Percentiles rank a stretch among this genome's conserved stretches.
These are phyloP conservation scores for Sarocladiaceae sp. DNA, from an alignment of 2,329 filamentous ascomycete genomes.

Conservation along the genomic window DNA sequence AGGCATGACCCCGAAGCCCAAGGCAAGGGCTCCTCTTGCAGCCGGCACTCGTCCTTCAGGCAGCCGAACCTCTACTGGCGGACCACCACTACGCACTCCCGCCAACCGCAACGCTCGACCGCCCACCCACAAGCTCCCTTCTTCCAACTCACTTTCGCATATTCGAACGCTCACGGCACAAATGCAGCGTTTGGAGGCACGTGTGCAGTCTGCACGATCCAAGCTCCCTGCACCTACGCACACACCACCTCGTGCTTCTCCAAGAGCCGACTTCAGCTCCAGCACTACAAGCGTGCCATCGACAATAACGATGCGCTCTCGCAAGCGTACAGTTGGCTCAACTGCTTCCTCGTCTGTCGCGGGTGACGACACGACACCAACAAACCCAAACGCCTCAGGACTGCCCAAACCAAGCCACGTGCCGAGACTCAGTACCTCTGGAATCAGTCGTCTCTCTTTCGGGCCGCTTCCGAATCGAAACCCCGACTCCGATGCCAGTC, in stretches of 20 bases:
- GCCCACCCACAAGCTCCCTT: constrained; percentile 43
- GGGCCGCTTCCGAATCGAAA: constrained; percentile 49
- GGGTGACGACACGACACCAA: constrained; percentile 47
- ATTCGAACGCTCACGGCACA: constrained; percentile 91
- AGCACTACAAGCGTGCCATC: constrained; percentile 41
- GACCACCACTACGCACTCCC: constrained; percentile 41
- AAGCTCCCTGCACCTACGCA: constrained; percentile 77
- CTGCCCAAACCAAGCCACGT: constrained; percentile 42
- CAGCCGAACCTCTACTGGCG: constrained; percentile 36
- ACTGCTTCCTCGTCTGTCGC: constrained; percentile 42
- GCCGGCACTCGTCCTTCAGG: constrained; percentile 28
- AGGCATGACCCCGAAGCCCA: constrained; percentile 52
- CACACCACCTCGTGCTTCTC: constrained; percentile 77
- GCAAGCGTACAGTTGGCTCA: constrained; percentile 60
- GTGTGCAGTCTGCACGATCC: constrained; percentile 85
- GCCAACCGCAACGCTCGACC: constrained; percentile 50
- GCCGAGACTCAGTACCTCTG: constrained; percentile 53
- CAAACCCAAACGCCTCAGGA: constrained; percentile 30
- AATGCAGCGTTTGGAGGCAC: constrained; percentile 92
- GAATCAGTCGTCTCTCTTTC: constrained; percentile 58
- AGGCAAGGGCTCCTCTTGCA: constrained; percentile 37
- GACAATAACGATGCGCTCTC: constrained; percentile 59
- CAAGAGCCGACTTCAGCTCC: constrained; percentile 38
- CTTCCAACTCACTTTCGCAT: constrained; percentile 73
- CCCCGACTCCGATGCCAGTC: constrained; percentile 39